Percentiles rank a stretch among this genome's conserved stretches.
phyloP scores from a whole-genome alignment of 768 basidiomycete genomes.

The Leucosporidium creatinivorum region DNA sequence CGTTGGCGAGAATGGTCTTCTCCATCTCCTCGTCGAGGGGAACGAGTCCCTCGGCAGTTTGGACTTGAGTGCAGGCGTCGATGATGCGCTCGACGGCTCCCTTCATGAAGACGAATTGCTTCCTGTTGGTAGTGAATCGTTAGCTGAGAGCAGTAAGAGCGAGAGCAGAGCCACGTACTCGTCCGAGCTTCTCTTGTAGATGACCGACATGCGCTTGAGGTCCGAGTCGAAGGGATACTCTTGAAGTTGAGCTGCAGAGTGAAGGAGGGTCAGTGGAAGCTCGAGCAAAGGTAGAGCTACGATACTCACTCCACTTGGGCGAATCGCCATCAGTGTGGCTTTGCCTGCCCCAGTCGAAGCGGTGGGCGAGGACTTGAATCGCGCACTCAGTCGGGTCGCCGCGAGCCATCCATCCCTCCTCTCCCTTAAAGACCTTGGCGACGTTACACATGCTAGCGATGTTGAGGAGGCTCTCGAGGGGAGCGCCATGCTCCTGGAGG shows the following conservation, averaged over 20 bases:
- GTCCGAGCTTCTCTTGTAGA: conserved; percentile 27
- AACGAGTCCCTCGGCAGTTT: conserved; percentile 33
- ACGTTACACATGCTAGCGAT: conserved; percentile 46
- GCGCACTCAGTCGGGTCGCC: conserved; percentile 48
- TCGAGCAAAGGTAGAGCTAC: background rate
- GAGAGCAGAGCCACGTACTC: conserved; percentile 1
- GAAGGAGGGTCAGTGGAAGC: background rate
- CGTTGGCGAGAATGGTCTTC: conserved; percentile 38
- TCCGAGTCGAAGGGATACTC: conserved; percentile 49
- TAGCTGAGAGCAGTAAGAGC: background rate
- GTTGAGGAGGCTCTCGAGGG: conserved; percentile 41
- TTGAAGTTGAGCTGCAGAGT: conserved; percentile 35
- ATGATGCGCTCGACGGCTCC: conserved; percentile 45
- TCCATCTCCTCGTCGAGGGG: conserved; percentile 36
- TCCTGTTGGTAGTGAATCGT: conserved; percentile 12
- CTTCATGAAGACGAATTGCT: conserved; percentile 37
- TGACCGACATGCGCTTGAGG: conserved; percentile 45
- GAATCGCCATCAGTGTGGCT: conserved; percentile 29
- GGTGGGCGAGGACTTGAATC: conserved; percentile 42
- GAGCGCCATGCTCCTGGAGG: conserved; percentile 38
- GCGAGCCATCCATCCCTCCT: conserved; percentile 44
- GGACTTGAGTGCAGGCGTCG: conserved; percentile 46
- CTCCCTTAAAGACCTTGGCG: conserved; percentile 38
- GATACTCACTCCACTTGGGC: conserved; percentile 30
- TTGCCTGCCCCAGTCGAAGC: conserved; percentile 22